phyloP scores from a whole-genome alignment of 1,284 basidiomycete species.

The Ceratobasidium papillatum region DNA sequence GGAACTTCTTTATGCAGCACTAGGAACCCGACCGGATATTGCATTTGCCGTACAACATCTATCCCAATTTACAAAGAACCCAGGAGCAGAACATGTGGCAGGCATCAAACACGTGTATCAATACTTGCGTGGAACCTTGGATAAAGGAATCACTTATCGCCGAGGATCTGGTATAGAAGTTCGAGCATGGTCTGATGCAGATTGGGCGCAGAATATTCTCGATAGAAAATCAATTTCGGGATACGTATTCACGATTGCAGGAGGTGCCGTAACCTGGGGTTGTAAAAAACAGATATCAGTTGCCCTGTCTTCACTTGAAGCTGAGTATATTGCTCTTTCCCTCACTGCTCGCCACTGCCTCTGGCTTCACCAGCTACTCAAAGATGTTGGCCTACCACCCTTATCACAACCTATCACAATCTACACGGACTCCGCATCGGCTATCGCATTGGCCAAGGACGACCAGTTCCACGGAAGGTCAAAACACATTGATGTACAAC shows the following conservation, averaged over 20 bases:
- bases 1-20: conserved; percentile 33
- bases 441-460: conserved; percentile 50
- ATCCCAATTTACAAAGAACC: not conserved
- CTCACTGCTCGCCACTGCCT: conserved; percentile 51
- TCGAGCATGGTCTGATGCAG: not conserved
- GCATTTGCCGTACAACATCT: conserved; percentile 3
- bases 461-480: conserved; percentile 50
- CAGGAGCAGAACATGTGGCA: conserved; percentile 41
- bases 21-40: conserved; percentile 34
- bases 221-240: conserved; percentile 12
- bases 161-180: not conserved
- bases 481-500: conserved; percentile 55
- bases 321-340: conserved; percentile 54
- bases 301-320: conserved; percentile 53
- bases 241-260: conserved; percentile 6
- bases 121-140: conserved; percentile 46
- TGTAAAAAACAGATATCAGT: conserved; percentile 52
- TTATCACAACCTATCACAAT: conserved; percentile 43
- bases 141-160: conserved; percentile 42
- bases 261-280: conserved; percentile 52
- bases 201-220: no score
- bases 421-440: conserved; percentile 51
- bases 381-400: not conserved
- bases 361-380: conserved; percentile 48
- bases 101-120: conserved; percentile 46